These are phyloP conservation scores for Penicillium lagena DNA, from an alignment of 495 filamentous ascomycete species.

Conservation along the genomic window DNA sequence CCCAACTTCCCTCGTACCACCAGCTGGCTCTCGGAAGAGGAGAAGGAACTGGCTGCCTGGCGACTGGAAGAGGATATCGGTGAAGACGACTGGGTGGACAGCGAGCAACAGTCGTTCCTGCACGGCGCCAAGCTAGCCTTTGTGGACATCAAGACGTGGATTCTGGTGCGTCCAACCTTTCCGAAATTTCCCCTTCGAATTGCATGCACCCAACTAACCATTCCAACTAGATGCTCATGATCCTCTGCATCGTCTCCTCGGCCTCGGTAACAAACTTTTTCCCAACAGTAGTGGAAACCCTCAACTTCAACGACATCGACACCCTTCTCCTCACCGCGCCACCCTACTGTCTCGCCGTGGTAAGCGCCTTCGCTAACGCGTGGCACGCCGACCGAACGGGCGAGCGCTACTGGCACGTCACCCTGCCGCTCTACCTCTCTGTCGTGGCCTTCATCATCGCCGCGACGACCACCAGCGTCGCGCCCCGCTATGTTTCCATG, in stretches of 20 bases:
- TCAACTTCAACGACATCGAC: constrained; percentile 59
- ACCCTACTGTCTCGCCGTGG: constrained; percentile 65
- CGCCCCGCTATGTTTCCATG: constrained; percentile 71
- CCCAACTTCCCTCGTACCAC: constrained; percentile 81
- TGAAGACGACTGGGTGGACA: constrained; percentile 64
- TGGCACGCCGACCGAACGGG: constrained; percentile 75
- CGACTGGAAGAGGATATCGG: constrained; percentile 74
- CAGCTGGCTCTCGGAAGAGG: constrained; percentile 62
- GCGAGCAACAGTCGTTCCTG: constrained; percentile 57
- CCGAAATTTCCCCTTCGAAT: neutral
- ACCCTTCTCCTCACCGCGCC: constrained; percentile 75
- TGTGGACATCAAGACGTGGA: constrained; percentile 63
- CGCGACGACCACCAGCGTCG: constrained; percentile 56
- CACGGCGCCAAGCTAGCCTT: constrained; percentile 67
- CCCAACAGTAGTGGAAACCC: constrained; percentile 72
- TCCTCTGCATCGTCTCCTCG: constrained; percentile 66
- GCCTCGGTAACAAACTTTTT: constrained; percentile 86
- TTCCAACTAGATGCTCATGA: constrained; percentile 48
- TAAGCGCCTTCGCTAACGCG: constrained; percentile 65
- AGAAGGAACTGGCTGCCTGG: constrained; percentile 62
- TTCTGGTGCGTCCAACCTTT: constrained; percentile 22
- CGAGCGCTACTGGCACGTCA: constrained; percentile 75
- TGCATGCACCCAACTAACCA: constrained; percentile 5
- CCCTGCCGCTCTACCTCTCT: constrained; percentile 59
- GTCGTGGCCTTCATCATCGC: constrained; percentile 71